Evolutionary conservation across 148 eudicot species (phyloP), one percentile per base, ranked within the genome.

Genomic region (Silene uniflora): DNA sequence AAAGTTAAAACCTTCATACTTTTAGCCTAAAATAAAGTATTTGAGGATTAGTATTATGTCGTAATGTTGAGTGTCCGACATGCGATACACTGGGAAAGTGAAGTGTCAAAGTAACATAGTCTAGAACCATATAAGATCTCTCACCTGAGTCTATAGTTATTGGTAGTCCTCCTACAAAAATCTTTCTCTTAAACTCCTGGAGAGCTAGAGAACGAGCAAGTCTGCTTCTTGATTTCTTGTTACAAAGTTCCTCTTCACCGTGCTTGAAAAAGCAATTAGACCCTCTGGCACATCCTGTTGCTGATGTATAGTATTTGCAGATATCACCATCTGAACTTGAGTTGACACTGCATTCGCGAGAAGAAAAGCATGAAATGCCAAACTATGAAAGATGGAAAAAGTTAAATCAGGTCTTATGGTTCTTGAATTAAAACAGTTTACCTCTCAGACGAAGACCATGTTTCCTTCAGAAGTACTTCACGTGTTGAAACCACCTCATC

Each of bases 151-250:
- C 85, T 16, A 83, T 5, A 67, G 47, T 25, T 35, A 71, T 59
- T 21, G 85, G 85, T 22, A 83, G 75, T 22, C 82, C 85, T 76
- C 85, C 85, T 1, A 83, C 77, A 62, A 83, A 83, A 6, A 83
- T 62, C 62, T 83, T 83, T 10, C 74, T 72, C 67, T 56, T 76
- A 71, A 62, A 83, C 35, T 67, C 85, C 42, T 61, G 73, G 13
- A 79, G 55, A 62, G 71, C 75, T 62, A 64, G 42, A 67, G 76
- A 67, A 67, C 82, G 76, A 47, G 60, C 80, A 76, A 62, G 9
- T 27, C 63, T 32, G 65, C 16, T 42, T 73, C 75, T 76, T 14
- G 71, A 60, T 76, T 79, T 79, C 61, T 76, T 67, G 47, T 23
- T 55, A 6, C 23, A 9, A 12, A 49, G 52, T n/a, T 79, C 85